Evolutionary conservation across 1,284 basidiomycete species (phyloP).

Genomic region (Cryptococcus sp.): DNA sequence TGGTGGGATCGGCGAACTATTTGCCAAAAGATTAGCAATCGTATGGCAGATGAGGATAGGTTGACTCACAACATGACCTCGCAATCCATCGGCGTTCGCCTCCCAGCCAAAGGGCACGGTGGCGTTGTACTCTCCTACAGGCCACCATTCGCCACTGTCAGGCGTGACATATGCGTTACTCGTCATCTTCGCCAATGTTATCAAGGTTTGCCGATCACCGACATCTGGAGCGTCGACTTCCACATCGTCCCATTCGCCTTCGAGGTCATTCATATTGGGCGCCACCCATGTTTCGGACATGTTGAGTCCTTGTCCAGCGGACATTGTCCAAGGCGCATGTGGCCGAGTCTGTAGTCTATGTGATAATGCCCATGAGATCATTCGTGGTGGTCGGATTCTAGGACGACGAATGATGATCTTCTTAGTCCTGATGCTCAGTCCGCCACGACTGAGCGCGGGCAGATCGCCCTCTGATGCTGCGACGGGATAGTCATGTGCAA

Average conservation of each 20-base stretch:
- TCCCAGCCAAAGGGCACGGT: slow-evolving; percentile 92
- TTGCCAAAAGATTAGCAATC: background rate
- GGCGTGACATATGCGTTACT: slow-evolving; percentile 80
- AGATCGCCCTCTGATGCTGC: slow-evolving; percentile 13
- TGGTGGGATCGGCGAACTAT: slow-evolving; percentile 76
- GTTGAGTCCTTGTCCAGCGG: background rate
- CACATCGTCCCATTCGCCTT: slow-evolving; percentile 56
- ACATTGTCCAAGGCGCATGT: background rate
- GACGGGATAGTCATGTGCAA: slow-evolving; percentile 11
- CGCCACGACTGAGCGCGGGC: slow-evolving; percentile 10
- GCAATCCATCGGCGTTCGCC: slow-evolving; percentile 77
- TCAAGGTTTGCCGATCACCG: slow-evolving; percentile 71
- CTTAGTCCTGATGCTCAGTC: slow-evolving; percentile 36
- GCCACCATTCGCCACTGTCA: slow-evolving; percentile 72
- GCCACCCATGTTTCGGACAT: slow-evolving; percentile 26
- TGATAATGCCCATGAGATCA: slow-evolving; percentile 42
- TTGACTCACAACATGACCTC: slow-evolving; percentile 70
- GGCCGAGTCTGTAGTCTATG: slow-evolving; percentile 13
- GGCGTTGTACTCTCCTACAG: slow-evolving; percentile 64
- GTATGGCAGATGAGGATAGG: background rate
- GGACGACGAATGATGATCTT: slow-evolving; percentile 41
- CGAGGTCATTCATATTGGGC: slow-evolving; percentile 29
- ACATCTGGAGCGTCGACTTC: slow-evolving; percentile 62
- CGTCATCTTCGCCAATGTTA: slow-evolving; percentile 89
- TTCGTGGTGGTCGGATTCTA: slow-evolving; percentile 34